Conservation (phyloP, 805 yeast species). For the Maudiozyma barnettii region DNA sequence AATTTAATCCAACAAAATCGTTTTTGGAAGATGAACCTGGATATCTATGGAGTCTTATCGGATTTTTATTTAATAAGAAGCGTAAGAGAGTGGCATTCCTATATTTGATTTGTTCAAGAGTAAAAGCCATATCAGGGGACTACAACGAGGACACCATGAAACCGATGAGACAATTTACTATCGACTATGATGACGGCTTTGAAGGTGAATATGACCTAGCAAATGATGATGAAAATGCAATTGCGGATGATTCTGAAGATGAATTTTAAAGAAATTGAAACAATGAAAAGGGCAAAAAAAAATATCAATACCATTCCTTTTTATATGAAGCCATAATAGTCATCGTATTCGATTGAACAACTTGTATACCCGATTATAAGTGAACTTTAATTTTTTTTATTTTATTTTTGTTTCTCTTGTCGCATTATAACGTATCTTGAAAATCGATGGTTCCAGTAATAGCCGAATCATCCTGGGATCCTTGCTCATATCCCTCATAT, state of each 20-base stretch:
- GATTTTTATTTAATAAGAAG: conserved; percentile 87
- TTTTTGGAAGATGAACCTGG: conserved; percentile 33
- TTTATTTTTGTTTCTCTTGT: too few relatives aligned
- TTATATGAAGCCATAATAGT: too few relatives aligned
- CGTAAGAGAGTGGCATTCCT: conserved; percentile 85
- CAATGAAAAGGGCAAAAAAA: too few relatives aligned
- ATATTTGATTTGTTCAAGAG: conserved; percentile 50
- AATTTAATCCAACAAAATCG: conserved; percentile 38
- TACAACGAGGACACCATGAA: conserved; percentile 7
- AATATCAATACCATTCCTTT: too few relatives aligned
- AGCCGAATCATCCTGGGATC: too few relatives aligned
- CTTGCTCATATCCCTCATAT: too few relatives aligned
- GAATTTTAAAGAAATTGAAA: conserved; percentile 8
- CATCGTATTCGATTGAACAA: too few relatives aligned
- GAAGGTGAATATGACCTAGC: conserved; percentile 41
- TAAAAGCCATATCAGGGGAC: conserved; percentile 33
- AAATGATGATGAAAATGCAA: conserved; percentile 30
- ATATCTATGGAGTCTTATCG: conserved; percentile 49
- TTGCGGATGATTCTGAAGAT: conserved; percentile 30
- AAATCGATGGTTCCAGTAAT: too few relatives aligned
- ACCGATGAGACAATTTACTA: conserved; percentile 25
- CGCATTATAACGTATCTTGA: too few relatives aligned
- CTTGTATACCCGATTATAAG: too few relatives aligned
- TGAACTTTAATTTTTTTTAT: too few relatives aligned
- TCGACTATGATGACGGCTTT: conserved; percentile 32